phyloP scores from a whole-genome alignment of 495 filamentous ascomycete species.

The Paragyromitra xinjiangensis region DNA sequence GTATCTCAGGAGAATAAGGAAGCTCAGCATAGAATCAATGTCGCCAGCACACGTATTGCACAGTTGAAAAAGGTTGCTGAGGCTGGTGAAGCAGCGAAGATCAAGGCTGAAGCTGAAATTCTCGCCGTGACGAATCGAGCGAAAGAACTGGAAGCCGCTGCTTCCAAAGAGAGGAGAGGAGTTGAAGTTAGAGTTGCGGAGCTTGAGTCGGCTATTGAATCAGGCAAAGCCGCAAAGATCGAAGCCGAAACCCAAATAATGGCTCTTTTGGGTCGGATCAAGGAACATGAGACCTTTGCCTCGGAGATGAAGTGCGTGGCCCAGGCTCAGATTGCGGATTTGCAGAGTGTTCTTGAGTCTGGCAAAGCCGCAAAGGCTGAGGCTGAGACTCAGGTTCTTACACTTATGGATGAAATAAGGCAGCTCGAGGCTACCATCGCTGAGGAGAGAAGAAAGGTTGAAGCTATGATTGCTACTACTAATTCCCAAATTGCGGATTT shows the following conservation, averaged over 20 bases:
- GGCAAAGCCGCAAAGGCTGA: slow-evolving; percentile 31
- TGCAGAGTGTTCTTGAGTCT: slow-evolving; percentile 30
- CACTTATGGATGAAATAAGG: slow-evolving; percentile 11
- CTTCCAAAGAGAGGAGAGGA: slow-evolving; percentile 31
- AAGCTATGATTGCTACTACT: slow-evolving; percentile 10
- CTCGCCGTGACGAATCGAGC: slow-evolving; percentile 5
- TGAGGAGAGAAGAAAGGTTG: slow-evolving; percentile 28
- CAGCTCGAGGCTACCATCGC: slow-evolving; percentile 19
- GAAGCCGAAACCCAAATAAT: slow-evolving; percentile 28
- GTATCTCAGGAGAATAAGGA: slow-evolving; percentile 18
- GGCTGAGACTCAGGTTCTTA: slow-evolving; percentile 26
- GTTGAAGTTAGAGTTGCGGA: slow-evolving; percentile 16
- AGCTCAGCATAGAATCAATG: neutral
- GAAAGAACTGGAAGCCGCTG: slow-evolving; percentile 11
- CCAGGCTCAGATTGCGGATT: slow-evolving; percentile 34
- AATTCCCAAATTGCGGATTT: slow-evolving; percentile 24
- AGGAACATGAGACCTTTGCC: slow-evolving; percentile 17
- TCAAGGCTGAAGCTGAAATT: slow-evolving; percentile 28
- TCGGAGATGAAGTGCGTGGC: slow-evolving; percentile 28
- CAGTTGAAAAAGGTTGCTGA: slow-evolving; percentile 17
- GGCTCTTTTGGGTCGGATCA: slow-evolving; percentile 21
- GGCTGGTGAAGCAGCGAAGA: slow-evolving; percentile 20
- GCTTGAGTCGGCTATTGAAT: slow-evolving; percentile 37
- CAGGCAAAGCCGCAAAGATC: slow-evolving; percentile 25
- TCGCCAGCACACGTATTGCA: slow-evolving; percentile 19